These are phyloP conservation scores for Aureobasidium uvarum DNA, from an alignment of 2,329 filamentous ascomycete species.

Conservation along the genomic window DNA sequence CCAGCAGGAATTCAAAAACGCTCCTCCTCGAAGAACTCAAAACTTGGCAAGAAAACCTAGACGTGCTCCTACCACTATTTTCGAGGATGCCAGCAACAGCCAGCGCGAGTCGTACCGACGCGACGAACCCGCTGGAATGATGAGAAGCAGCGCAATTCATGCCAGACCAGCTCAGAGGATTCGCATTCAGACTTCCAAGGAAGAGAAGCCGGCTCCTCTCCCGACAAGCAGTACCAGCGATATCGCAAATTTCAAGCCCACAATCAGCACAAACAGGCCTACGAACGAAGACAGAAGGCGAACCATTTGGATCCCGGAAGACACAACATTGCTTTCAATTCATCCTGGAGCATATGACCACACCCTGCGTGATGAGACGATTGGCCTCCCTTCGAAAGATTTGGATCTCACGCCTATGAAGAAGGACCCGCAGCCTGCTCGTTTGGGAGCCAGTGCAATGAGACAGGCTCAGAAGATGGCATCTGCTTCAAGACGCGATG, in stretches of 20 bases:
- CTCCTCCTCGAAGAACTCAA: conserved; percentile 33
- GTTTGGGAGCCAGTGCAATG: conserved; percentile 11
- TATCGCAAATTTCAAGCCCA: conserved; percentile 13
- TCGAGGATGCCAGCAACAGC: conserved; percentile 34
- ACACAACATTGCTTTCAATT: conserved; percentile 53
- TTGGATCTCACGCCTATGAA: conserved; percentile 18
- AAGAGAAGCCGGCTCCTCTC: background rate
- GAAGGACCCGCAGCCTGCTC: background rate
- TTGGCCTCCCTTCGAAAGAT: conserved; percentile 25
- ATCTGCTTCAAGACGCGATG: conserved; percentile 33
- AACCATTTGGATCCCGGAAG: conserved; percentile 54
- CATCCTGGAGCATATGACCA: conserved; percentile 48
- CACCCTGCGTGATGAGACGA: conserved; percentile 37
- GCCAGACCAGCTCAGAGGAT: conserved; percentile 26
- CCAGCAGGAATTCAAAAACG: conserved; percentile 34
- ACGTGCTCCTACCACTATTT: conserved; percentile 34
- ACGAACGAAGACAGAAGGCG: conserved; percentile 45
- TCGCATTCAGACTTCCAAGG: conserved; percentile 8
- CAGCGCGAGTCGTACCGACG: conserved; percentile 7
- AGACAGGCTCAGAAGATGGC: conserved; percentile 13
- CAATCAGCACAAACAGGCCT: background rate
- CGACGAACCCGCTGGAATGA: conserved; percentile 5
- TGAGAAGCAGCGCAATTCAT: conserved; percentile 28
- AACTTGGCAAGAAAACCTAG: conserved; percentile 31
- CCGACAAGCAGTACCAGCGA: background rate